Conservation (phyloP, 1,284 basidiomycete genomes). For the Irpex sp. region DNA sequence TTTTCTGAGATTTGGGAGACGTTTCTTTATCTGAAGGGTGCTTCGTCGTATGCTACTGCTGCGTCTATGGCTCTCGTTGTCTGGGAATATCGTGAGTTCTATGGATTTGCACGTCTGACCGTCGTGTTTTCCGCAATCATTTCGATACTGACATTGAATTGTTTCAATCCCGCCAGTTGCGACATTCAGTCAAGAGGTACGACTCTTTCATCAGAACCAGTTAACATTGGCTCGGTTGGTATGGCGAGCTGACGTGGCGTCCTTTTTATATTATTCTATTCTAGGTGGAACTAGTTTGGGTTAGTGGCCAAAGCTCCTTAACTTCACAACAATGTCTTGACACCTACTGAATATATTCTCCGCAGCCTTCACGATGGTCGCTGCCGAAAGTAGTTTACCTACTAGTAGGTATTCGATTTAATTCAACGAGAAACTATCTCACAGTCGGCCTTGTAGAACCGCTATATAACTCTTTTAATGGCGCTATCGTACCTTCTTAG, state of each 20-base stretch:
- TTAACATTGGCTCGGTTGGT: not conserved
- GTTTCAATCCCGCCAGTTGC: constrained; percentile 2
- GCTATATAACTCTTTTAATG: constrained; percentile 16
- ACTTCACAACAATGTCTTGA: not conserved
- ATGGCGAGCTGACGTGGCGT: not conserved
- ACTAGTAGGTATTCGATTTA: constrained; percentile 2
- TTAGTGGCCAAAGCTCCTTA: not conserved
- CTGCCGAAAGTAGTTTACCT: constrained; percentile 15
- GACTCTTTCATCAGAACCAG: not conserved
- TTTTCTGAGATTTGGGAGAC: constrained; percentile 5
- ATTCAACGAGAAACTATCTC: not conserved
- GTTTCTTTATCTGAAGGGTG: constrained; percentile 17
- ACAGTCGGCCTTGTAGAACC: constrained; percentile 10
- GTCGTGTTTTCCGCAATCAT: not conserved
- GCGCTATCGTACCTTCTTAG: constrained; percentile 12
- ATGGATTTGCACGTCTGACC: not conserved
- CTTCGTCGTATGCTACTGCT: constrained; percentile 13
- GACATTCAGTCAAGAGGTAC: constrained; percentile 16
- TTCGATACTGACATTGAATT: not conserved
- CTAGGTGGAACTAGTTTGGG: constrained; percentile 19
- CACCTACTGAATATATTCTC: not conserved
- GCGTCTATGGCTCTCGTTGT: constrained; percentile 16
- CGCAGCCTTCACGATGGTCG: constrained; percentile 15
- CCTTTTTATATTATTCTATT: not conserved
- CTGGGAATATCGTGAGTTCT: constrained; percentile 16